These are phyloP conservation scores for Nitzschia sp. DNA, from an alignment of 108 stramenopile species.

Conservation along the genomic window DNA sequence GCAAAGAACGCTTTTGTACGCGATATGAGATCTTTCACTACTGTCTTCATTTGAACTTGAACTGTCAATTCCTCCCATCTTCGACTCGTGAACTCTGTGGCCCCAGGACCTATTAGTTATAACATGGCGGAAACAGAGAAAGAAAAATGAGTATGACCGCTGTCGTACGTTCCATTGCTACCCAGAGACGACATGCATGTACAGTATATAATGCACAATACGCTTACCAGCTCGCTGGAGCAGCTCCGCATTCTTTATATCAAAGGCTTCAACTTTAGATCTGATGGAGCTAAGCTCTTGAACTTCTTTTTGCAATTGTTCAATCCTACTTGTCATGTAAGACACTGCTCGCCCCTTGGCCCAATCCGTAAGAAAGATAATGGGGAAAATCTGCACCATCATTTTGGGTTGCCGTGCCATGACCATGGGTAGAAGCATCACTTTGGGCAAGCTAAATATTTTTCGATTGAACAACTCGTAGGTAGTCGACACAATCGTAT, in stretches of 20 bases:
- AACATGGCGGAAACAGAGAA: background rate
- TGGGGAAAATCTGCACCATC: conserved; percentile 76
- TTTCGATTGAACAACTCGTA: conserved; percentile 86
- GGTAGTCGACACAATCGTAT: conserved; percentile 64
- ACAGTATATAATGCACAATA: background rate
- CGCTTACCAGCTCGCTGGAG: conserved; percentile 62
- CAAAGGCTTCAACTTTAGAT: conserved; percentile 84
- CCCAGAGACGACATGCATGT: background rate
- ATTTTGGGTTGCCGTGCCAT: conserved; percentile 71
- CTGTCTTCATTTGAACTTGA: conserved; percentile 64
- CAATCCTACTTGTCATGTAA: conserved; percentile 68
- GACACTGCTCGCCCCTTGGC: conserved; percentile 69
- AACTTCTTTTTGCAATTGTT: conserved; percentile 70
- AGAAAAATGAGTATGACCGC: background rate
- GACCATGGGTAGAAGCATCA: conserved; percentile 76
- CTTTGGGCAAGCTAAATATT: conserved; percentile 82
- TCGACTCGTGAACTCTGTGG: conserved; percentile 67
- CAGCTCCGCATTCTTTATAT: conserved; percentile 87
- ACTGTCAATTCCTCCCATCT: conserved; percentile 81
- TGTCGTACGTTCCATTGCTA: too few species aligned
- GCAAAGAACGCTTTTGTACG: conserved; percentile 73
- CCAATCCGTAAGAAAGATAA: conserved; percentile 76
- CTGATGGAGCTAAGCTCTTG: conserved; percentile 55
- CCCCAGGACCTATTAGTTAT: conserved; percentile 37
- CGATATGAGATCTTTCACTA: conserved; percentile 51